Percentiles rank a stretch among this genome's conserved stretches.
Conservation (phyloP, 805 yeast species). For the Starmerella khaoyaiensis region DNA sequence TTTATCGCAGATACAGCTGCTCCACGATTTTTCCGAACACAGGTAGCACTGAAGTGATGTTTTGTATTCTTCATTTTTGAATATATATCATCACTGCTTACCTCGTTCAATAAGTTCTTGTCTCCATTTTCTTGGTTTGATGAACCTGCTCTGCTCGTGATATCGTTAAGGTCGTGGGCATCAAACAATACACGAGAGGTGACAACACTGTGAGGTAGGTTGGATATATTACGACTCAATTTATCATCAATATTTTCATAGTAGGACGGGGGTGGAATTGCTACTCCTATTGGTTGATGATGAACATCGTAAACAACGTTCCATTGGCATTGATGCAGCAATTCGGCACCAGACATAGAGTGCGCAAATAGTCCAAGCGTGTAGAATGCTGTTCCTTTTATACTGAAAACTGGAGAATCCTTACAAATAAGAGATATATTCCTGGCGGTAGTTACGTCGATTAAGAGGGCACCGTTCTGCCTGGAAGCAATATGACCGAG, state of each 20-base stretch:
- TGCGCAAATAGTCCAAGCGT: conserved; percentile 61
- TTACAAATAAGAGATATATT: conserved; percentile 42
- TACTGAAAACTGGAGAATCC: conserved; percentile 39
- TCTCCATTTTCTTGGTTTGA: not conserved
- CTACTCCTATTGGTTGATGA: conserved; percentile 17
- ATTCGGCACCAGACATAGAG: conserved; percentile 70
- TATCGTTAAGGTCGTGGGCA: too few species aligned
- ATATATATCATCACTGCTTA: too few species aligned
- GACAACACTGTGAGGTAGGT: too few species aligned
- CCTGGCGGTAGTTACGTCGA: conserved; percentile 34
- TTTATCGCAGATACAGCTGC: not conserved
- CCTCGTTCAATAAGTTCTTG: not conserved
- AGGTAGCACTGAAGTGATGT: too few species aligned
- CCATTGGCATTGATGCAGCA: conserved; percentile 76
- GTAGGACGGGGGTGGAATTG: conserved; percentile 15
- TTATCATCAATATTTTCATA: not conserved
- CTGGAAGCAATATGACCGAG: conserved; percentile 72
- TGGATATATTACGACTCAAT: too few species aligned
- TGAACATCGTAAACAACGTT: conserved; percentile 31
- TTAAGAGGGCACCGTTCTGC: conserved; percentile 47
- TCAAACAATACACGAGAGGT: too few species aligned
- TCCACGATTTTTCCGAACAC: not conserved
- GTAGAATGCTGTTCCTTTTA: conserved; percentile 67
- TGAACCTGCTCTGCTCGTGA: too few species aligned
- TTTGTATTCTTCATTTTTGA: too few species aligned